Evolutionary conservation across 176 grass and related monocot genomes (phyloP), one percentile per base, ranked within the genome.

Genomic region (Eragrostis curvula): DNA sequence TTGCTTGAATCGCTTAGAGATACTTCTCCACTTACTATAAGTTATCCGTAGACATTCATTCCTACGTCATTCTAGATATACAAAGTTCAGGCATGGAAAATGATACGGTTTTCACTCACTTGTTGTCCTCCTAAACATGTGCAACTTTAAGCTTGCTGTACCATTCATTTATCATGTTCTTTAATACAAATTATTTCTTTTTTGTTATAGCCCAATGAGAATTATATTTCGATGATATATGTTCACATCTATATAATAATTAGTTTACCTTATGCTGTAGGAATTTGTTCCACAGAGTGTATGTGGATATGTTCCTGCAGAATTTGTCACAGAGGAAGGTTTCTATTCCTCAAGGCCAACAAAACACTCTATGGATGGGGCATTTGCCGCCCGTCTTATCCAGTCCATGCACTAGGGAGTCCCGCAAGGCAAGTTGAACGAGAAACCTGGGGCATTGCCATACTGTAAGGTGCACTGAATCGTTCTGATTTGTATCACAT

Each of bases 271-370:
- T 89, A 55, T 78, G n/a, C 50, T 85, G 48, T 77, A 95, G 93
- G 90, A 90, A 72, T 95, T 95, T 80, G 42, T 55, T 58, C 69
- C 39, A 32, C 66, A 95, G 50, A 83, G 77, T 80, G 93, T 92
- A 27, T 25, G 80, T 71, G 88, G 79, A 83, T 91, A 85, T 72
- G 85, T 97, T 81, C 92, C 95, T 82, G 60, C 68, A 75, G 87
- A 97, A 82, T 97, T 94, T 78, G 47, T 97, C 41, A 90, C 95
- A 60, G 80, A 85, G 23, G 59, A 90, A 76, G 92, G 95, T 77
- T 97, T 94, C 83, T 97, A 92, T 90, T 94, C 86, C 61, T 94
- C 95, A 79, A 91, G 84, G 88, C 92, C 92, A 82, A 91, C 89
- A 62, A 94, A 92, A 28, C 95, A 94, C 86, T 73, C 85, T 56